Conservation (phyloP, 257 asterid genomes). For the Datura wrightii region DNA sequence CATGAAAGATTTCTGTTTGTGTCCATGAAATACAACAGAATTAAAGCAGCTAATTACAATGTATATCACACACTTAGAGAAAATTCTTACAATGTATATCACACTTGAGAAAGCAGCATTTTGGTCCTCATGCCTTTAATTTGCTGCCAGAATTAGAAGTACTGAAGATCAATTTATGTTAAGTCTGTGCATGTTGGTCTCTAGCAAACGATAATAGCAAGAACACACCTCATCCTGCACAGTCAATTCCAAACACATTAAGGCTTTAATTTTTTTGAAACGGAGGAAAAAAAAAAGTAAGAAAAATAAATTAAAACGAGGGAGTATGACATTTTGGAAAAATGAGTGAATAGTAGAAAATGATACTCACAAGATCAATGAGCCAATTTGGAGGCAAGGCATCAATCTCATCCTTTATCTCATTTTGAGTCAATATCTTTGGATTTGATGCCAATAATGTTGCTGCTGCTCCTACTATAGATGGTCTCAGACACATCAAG, state of each 20-base stretch:
- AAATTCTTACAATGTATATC: too few species aligned
- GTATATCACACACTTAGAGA: too few species aligned
- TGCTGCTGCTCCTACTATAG: not conserved
- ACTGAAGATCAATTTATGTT: not conserved
- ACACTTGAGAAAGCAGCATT: too few species aligned
- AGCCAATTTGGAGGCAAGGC: not conserved
- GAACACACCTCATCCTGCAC: slow-evolving; percentile 1
- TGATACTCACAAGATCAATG: not conserved
- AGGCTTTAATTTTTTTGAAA: too few species aligned
- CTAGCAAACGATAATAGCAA: slow-evolving; percentile 10
- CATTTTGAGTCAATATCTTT: not conserved
- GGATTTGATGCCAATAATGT: not conserved
- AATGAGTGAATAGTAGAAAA: not conserved
- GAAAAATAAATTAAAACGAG: too few species aligned
- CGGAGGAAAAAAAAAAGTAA: too few species aligned
- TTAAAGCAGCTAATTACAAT: too few species aligned
- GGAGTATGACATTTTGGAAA: too few species aligned
- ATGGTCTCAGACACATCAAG: not conserved
- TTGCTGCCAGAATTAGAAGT: not conserved
- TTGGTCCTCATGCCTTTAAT: not conserved
- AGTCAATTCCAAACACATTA: not conserved
- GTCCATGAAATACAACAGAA: too few species aligned
- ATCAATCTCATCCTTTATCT: not conserved
- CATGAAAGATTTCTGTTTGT: too few species aligned
- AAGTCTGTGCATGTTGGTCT: not conserved